These are phyloP conservation scores for Tolypocladium endophyticum DNA, from an alignment of 2,329 filamentous ascomycete genomes.

Conservation along the genomic window DNA sequence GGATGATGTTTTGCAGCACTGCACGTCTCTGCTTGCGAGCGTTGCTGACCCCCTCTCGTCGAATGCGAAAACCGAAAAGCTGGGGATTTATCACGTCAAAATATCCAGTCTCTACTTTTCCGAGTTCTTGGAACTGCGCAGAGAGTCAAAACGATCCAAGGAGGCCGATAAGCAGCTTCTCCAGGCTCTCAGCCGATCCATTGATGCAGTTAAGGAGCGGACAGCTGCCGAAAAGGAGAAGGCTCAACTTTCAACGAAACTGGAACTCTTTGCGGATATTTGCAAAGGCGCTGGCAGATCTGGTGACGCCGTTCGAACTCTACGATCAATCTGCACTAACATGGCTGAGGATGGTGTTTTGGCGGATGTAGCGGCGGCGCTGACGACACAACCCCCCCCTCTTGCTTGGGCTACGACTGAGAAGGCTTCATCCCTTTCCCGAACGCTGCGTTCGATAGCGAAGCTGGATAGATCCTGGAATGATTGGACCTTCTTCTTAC, in stretches of 20 bases:
- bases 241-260: slow-evolving; percentile 50
- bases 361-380: slow-evolving; percentile 35
- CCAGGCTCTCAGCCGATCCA: slow-evolving; percentile 50
- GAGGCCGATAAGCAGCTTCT: slow-evolving; percentile 31
- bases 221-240: slow-evolving; percentile 43
- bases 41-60: slow-evolving; percentile 30
- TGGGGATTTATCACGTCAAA: slow-evolving; percentile 47
- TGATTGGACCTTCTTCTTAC: slow-evolving; percentile 44
- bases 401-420: slow-evolving; percentile 42
- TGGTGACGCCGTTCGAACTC: slow-evolving; percentile 47
- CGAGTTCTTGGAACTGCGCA: slow-evolving; percentile 42
- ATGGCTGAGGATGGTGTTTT: slow-evolving; percentile 50
- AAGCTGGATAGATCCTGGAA: slow-evolving; percentile 47
- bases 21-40: slow-evolving; percentile 40
- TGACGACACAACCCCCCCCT: slow-evolving; percentile 38
- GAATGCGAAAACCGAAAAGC: slow-evolving; percentile 17
- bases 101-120: slow-evolving; percentile 64
- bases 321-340: slow-evolving; percentile 50
- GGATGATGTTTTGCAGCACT: slow-evolving; percentile 48
- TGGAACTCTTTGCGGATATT: slow-evolving; percentile 56
- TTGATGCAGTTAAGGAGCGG: slow-evolving; percentile 49
- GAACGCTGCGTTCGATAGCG: slow-evolving; percentile 48
- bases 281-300: slow-evolving; percentile 41
- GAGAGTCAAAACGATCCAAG: slow-evolving; percentile 26
- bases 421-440: slow-evolving; percentile 41